Base-by-base conservation (phyloP, 2,329 filamentous ascomycete genomes). In the Fusarium nurragi region DNA sequence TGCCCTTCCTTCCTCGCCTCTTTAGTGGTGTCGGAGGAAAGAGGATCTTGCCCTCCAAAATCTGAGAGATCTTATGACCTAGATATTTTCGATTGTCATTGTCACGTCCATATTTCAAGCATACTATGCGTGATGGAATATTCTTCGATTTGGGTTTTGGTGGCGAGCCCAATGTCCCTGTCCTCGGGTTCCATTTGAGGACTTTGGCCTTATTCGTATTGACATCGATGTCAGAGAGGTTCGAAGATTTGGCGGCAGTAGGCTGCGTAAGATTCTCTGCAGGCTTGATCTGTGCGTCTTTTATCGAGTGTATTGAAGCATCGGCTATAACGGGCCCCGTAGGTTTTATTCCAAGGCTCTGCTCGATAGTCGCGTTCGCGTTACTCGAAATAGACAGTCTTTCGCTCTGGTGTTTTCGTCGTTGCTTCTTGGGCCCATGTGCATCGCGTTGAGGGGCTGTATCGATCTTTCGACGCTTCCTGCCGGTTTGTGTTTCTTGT, bases 151-250 rank as follows among this genome's bases (percentile, higher is more conserved):
- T 90, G 5, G 80, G 78, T 44, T 81, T 84, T 1, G 87, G 87
- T 0, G 88, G 86, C 6, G 86, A 86, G 5, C 86, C 86, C 46
- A 89, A 82, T 3, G 86, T 89, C 6, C 87, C 86, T 2, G 86
- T 89, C 60, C 82, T 85, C 2, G 80, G 79, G 60, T 89, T 88
- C 67, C 88, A 80, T 60, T 78, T 82, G 19, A 89, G 73, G 1
- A 89, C 65, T 63, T 84, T 88, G 39, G 78, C 80, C 1, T 81
- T 77, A 48, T 79, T 80, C 12, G 54, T 4, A 19, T 64, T 55
- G 9, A 51, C 41, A 19, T 69, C 56, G 14, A 22, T 6, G 16
- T 38, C 39, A 16, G 56, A 28, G 28, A 65, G 40, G 25, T 52
- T 57, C 28, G 65, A 41, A 10, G 62, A 25, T 18, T 34, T 43